A percentile compares a stretch with the other conserved stretches of the same genome.
Evolutionary conservation across 2,329 filamentous ascomycete species (phyloP).

Genomic region (Apiospora arundinis): DNA sequence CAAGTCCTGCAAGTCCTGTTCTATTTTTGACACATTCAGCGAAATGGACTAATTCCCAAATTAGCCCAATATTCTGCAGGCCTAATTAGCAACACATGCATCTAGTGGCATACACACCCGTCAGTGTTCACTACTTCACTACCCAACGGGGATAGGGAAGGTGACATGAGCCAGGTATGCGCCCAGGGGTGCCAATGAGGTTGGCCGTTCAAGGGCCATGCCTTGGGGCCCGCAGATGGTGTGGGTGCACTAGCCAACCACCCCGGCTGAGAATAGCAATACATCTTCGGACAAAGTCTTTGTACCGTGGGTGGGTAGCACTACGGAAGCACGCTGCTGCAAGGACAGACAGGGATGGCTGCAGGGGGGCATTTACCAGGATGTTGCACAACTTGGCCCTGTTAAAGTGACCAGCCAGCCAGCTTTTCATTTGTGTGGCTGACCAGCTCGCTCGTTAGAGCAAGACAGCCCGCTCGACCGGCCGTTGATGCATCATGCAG

Average conservation of each 20-base stretch:
- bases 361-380: slow-evolving; percentile 9
- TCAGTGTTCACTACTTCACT: background rate
- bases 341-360: slow-evolving; percentile 33
- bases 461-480: slow-evolving; percentile 34
- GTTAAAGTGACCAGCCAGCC: slow-evolving; percentile 35
- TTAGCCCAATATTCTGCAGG: slow-evolving; percentile 42
- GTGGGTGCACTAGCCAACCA: slow-evolving; percentile 37
- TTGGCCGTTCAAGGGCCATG: slow-evolving; percentile 32
- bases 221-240: slow-evolving; percentile 35
- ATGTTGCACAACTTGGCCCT: slow-evolving; percentile 30
- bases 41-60: slow-evolving; percentile 49
- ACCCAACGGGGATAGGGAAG: slow-evolving; percentile 27
- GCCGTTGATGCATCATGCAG: slow-evolving; percentile 32
- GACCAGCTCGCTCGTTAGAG: slow-evolving; percentile 42
- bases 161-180: slow-evolving; percentile 44
- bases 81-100: slow-evolving; percentile 43
- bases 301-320: slow-evolving; percentile 39
- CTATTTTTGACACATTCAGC: slow-evolving; percentile 52
- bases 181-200: slow-evolving; percentile 55
- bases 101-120: slow-evolving; percentile 27
- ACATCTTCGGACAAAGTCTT: slow-evolving; percentile 32
- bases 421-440: slow-evolving; percentile 37
- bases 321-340: slow-evolving; percentile 40
- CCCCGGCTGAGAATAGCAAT: slow-evolving; percentile 39
- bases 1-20: slow-evolving; percentile 45